Base-by-base conservation (phyloP, 1,284 basidiomycete species). In the Microbotryomycetes sp. region DNA sequence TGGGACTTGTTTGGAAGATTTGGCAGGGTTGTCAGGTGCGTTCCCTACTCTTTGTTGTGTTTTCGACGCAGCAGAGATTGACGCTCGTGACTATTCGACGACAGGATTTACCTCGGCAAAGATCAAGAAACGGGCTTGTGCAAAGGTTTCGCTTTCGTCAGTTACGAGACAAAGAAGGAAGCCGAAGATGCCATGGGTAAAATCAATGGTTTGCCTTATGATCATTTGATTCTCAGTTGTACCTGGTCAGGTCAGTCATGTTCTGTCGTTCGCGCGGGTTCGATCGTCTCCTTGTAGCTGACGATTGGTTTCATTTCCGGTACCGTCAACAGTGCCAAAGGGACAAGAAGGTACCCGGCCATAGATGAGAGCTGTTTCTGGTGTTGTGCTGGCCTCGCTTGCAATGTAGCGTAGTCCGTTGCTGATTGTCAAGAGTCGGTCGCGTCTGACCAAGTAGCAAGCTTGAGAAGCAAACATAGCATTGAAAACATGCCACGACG, bases 91-190 rank as follows among this genome's bases (percentile, higher is more conserved):
- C 15, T 25, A 5, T 14, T 25, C 26, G 22, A 25, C 15, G 14
- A 84, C 48, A 81, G 92, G 56, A 92, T 97, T 56, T 97, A 92
- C 77, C 88, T 99, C 57, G 96, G 96, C 47, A 83, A 90, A 60
- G 94, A 98, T 76, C 83, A 92, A 65, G 93, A 97, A 73, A 98
- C 96, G 7, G 89, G 92, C 59, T 83, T 87, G 49, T 92, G 92
- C 70, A 97, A 97, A 78, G 94, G 96, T 64, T 96, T 94, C 76
- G 92, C 92, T 19, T 79, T 79, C 60, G 92, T 97, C 71, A 91
- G 87, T 76, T 98, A 97, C 74, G 93, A 97, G 75, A 86, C 86
- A 42, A 81, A 83, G 71, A 80, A 82, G 25, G 80, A 83, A 54
- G 96, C 91, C 28, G 89, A 96, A 78, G 81, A 80, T 71, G 96